Evolutionary conservation across 1,284 basidiomycete genomes (phyloP).

Genomic region (Malassezia slooffiae): DNA sequence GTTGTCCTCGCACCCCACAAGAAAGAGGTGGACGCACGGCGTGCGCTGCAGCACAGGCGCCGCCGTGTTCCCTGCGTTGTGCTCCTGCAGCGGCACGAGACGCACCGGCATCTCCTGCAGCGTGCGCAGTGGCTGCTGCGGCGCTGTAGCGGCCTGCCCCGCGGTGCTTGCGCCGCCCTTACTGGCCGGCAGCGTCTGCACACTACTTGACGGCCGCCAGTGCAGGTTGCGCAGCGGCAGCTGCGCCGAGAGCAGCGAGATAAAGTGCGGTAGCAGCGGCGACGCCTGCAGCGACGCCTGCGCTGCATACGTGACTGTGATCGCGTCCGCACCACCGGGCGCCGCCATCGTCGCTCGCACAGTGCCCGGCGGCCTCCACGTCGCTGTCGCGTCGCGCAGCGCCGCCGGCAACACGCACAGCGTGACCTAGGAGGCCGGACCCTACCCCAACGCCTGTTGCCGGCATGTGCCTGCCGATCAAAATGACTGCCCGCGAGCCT

Average conservation of each 20-base stretch:
- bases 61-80: neutral
- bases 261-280: conserved; percentile 25
- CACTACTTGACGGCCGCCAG: conserved; percentile 24
- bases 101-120: conserved; percentile 5
- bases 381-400: too few relatives aligned
- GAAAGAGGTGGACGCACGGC: conserved; percentile 38
- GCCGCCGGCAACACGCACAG: too few relatives aligned
- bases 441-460: too few relatives aligned
- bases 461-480: too few relatives aligned
- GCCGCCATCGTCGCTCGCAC: neutral
- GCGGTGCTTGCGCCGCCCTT: neutral
- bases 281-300: conserved; percentile 26
- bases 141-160: neutral
- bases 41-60: conserved; percentile 4
- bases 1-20: conserved; percentile 41
- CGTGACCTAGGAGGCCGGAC: too few relatives aligned
- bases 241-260: conserved; percentile 26
- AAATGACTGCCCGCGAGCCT: neutral
- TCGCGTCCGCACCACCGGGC: neutral
- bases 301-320: conserved; percentile 41
- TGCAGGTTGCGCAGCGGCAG: conserved; percentile 42
- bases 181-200: neutral
- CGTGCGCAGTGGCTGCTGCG: conserved; percentile 7
- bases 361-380: too few relatives aligned
- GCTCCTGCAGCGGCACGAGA: conserved; percentile 7